phyloP scores from a whole-genome alignment of 805 yeast genomes.

The Lipomyces spencermartinsiae region DNA sequence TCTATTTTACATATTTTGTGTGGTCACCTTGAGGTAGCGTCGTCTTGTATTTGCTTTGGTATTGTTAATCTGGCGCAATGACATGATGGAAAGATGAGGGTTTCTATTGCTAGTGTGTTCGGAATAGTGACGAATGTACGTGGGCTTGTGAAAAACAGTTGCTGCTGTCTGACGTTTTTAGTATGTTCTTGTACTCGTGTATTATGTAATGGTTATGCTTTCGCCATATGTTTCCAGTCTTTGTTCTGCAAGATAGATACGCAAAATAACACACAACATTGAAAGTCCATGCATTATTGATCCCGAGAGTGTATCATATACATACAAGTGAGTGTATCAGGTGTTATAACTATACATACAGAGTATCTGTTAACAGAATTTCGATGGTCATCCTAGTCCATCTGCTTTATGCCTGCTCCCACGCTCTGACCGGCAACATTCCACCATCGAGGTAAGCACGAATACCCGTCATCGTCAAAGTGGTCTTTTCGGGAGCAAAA shows the following conservation, averaged over 20 bases:
- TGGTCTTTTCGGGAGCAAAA: constrained; percentile 32
- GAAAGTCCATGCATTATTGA: no score
- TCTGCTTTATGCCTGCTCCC: constrained; percentile 31
- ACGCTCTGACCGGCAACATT: constrained; percentile 33
- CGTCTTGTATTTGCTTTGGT: constrained; percentile 3
- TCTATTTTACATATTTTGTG: neutral
- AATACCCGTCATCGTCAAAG: constrained; percentile 37
- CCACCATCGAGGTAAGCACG: constrained; percentile 39
- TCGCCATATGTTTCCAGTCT: no score
- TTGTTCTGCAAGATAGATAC: no score
- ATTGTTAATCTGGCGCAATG: constrained; percentile 11
- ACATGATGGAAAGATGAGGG: neutral
- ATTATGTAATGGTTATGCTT: no score
- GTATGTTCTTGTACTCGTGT: no score
- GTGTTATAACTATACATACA: no score
- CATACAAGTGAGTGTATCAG: neutral
- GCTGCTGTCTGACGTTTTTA: no score
- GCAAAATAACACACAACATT: no score
- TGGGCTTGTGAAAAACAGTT: no score
- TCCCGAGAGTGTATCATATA: neutral
- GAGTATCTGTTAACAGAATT: neutral
- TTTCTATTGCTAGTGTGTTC: neutral
- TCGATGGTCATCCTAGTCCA: constrained; percentile 2
- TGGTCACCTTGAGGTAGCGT: neutral
- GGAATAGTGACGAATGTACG: no score